Evolutionary conservation across 208 protist genomes (phyloP).

Genomic region (Cochliopodium minus): DNA sequence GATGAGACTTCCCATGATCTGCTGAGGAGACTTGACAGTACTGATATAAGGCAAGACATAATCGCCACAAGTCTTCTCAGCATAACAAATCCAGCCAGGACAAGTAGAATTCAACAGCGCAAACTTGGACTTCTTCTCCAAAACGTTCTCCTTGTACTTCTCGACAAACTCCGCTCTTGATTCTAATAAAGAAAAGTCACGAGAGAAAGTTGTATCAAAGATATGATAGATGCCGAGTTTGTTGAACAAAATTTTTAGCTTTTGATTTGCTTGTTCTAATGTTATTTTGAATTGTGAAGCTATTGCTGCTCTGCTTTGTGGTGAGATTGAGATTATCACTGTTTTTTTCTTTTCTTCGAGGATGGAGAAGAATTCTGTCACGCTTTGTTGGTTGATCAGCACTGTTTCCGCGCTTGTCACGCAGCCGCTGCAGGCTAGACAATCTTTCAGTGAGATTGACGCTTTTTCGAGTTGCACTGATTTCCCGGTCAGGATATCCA

Average conservation of each 20-base stretch:
- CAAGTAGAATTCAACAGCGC: slow-evolving; percentile 79
- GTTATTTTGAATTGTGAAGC: slow-evolving; percentile 47
- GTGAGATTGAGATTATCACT: slow-evolving; percentile 67
- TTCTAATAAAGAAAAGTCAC: slow-evolving; percentile 47
- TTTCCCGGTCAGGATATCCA: too few species aligned
- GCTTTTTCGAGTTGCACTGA: slow-evolving; percentile 22
- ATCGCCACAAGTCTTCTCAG: slow-evolving; percentile 76
- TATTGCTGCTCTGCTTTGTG: slow-evolving; percentile 66
- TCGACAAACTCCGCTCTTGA: slow-evolving; percentile 49
- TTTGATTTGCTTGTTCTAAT: slow-evolving; percentile 23
- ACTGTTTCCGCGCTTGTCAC: slow-evolving; percentile 90
- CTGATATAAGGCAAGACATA: slow-evolving; percentile 71
- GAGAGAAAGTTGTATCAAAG: slow-evolving; percentile 49
- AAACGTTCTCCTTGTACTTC: slow-evolving; percentile 8
- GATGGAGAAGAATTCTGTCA: slow-evolving; percentile 32
- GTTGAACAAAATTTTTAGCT: slow-evolving; percentile 54
- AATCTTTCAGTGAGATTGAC: slow-evolving; percentile 57
- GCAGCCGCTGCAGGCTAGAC: slow-evolving; percentile 76
- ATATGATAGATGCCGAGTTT: slow-evolving; percentile 36
- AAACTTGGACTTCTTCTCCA: slow-evolving; percentile 23
- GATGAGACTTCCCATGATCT: slow-evolving; percentile 73
- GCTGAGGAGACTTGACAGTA: slow-evolving; percentile 75
- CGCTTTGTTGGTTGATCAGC: slow-evolving; percentile 56
- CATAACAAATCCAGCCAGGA: slow-evolving; percentile 92
- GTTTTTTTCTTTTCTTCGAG: slow-evolving; percentile 10